phyloP scores from a whole-genome alignment of 2,329 filamentous ascomycete species.

The Penicillium rolfsii region DNA sequence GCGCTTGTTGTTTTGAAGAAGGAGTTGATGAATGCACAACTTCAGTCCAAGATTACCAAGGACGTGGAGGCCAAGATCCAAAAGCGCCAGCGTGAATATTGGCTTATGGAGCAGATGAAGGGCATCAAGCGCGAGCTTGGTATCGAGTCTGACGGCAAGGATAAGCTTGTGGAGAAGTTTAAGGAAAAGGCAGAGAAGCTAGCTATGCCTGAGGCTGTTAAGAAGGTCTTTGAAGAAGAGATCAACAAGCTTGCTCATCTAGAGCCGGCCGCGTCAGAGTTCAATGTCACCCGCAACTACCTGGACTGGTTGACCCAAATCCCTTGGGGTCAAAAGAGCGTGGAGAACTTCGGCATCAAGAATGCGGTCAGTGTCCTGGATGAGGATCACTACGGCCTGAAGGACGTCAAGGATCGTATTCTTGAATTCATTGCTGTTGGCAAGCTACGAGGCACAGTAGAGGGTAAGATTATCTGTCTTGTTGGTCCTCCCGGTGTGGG shows the following conservation, averaged over 20 bases:
- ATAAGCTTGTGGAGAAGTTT: conserved; percentile 97
- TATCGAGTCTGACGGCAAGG: conserved; percentile 96
- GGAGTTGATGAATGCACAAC: conserved; percentile 95
- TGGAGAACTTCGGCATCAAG: conserved; percentile 94
- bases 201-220: conserved; percentile 94
- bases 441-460: conserved; percentile 93
- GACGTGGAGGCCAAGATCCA: conserved; percentile 97
- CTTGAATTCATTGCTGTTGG: conserved; percentile 98
- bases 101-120: conserved; percentile 99
- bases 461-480: conserved; percentile 97
- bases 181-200: conserved; percentile 92
- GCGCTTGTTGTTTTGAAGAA: conserved; percentile 92
- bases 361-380: conserved; percentile 89
- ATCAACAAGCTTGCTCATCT: conserved; percentile 95
- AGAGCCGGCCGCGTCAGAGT: conserved; percentile 94
- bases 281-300: conserved; percentile 98
- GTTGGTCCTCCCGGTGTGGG: conserved; percentile 96
- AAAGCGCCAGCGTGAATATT: conserved; percentile 96
- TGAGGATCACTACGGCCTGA: conserved; percentile 93
- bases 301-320: conserved; percentile 98
- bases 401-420: conserved; percentile 98
- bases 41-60: conserved; percentile 96
- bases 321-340: conserved; percentile 92
- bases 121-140: conserved; percentile 93
- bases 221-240: conserved; percentile 98